Percentiles rank a stretch among this genome's conserved stretches.
phyloP scores from a whole-genome alignment of 306 rosid genomes.

The Astragalus membranaceus region DNA sequence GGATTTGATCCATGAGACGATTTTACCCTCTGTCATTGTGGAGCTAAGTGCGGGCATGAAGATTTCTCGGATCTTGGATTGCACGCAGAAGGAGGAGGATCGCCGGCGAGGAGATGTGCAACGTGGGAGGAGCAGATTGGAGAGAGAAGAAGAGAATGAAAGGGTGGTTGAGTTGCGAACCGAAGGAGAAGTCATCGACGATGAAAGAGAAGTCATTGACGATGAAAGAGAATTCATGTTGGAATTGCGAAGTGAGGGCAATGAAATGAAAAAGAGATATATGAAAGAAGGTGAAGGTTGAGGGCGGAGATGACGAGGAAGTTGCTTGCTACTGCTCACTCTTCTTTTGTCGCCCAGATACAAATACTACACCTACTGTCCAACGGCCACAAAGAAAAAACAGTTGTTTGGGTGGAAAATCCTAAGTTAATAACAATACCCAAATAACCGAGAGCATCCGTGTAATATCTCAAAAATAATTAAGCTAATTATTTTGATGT shows the following conservation, averaged over 20 bases:
- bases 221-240: background rate
- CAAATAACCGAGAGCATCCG: too few relatives aligned
- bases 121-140: conserved; percentile 47
- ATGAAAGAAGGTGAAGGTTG: background rate
- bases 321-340: background rate
- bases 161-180: background rate
- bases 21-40: conserved; percentile 97
- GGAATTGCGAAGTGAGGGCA: background rate
- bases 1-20: conserved; percentile 88
- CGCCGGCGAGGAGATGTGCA: conserved; percentile 11
- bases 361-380: background rate
- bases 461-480: too few relatives aligned
- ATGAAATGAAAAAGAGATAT: background rate
- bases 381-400: background rate
- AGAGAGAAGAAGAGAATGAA: background rate
- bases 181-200: background rate
- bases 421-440: too few relatives aligned
- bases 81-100: conserved; percentile 28
- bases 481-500: too few relatives aligned
- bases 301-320: conserved; percentile 13
- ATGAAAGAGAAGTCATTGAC: background rate
- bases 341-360: background rate
- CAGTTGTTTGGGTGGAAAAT: background rate
- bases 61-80: conserved; percentile 83
- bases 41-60: conserved; percentile 99